Evolutionary conservation across 169 alveolate genomes (phyloP), one percentile per base, ranked within the genome.

Genomic region (Plasmodium billcollinsi): DNA sequence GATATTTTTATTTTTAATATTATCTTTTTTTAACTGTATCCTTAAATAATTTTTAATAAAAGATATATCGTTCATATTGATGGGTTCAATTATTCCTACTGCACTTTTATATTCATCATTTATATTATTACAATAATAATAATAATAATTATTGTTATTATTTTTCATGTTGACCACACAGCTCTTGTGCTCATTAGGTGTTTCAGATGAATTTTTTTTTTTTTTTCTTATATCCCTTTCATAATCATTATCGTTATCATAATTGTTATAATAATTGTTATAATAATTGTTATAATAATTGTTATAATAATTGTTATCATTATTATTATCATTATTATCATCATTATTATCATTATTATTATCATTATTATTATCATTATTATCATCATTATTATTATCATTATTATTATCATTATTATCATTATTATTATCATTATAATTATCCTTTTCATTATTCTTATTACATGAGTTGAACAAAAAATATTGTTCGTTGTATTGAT

Each of bases 21-120:
- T 83, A 9, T 45, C n/a, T 61, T 69, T 83, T 83, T 83, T 83
- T 56, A 83, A 67, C 8, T 83, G 15, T 54, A 83, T 29, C 20
- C 39, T 3, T 33, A 83, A 29, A 26, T 69, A 43, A 4, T 83
- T 69, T 15, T 67, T 69, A 56, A 83, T 43, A 29, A 70, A 83
- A 12, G 21, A 11, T 15, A 58, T 59, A 24, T 78, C 89, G 18
- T 20, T 20, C 18, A 74, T 61, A 52, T 52, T 74, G 49, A 74
- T 59, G 7, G n/a, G 33, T 12, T 26, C 49, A 18, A 5, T 39
- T 39, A 39, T 39, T 39, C 47, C 9, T 5, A 39, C 5, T 29
- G 4, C 0, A 2, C n/a, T 67, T 1, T 67, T 39, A 39, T 39
- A 39, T 39, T 39, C 2, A 11, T 39, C 9, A 39, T 39, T 39